These are phyloP conservation scores for Coleophoma crateriformis DNA, from an alignment of 2,329 filamentous ascomycete genomes.

Conservation along the genomic window DNA sequence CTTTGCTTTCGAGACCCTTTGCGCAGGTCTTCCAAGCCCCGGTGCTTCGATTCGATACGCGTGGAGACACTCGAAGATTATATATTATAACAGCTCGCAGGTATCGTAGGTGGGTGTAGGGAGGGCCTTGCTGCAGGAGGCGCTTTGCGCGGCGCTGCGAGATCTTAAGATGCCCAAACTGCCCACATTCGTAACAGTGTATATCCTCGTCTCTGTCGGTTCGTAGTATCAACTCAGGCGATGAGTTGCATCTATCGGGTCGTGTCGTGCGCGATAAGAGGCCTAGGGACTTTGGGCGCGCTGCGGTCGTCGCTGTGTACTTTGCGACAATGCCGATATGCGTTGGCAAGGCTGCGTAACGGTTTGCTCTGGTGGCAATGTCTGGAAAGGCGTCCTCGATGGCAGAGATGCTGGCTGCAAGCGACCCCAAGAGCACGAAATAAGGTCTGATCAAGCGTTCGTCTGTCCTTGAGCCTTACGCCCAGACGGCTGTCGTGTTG, in stretches of 20 bases:
- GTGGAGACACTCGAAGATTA: slow-evolving; percentile 1
- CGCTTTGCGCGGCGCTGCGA: slow-evolving; percentile 11
- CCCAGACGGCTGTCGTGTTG: too few species aligned
- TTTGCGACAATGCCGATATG: neutral
- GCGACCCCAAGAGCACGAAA: too few species aligned
- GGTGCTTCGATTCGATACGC: slow-evolving; percentile 2
- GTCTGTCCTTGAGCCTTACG: too few species aligned
- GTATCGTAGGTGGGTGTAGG: slow-evolving; percentile 7
- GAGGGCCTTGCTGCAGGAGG: slow-evolving; percentile 13
- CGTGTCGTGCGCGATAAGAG: neutral
- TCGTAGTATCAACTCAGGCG: neutral
- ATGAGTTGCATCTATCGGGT: neutral
- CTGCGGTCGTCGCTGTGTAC: neutral
- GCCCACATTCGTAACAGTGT: slow-evolving; percentile 13
- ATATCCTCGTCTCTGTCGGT: neutral
- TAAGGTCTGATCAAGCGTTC: too few species aligned
- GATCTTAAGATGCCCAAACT: slow-evolving; percentile 7
- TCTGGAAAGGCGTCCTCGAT: neutral
- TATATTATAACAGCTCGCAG: slow-evolving; percentile 6
- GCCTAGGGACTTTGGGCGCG: neutral
- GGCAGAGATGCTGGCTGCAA: neutral
- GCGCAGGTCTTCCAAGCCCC: slow-evolving; percentile 5
- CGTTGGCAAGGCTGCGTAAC: neutral
- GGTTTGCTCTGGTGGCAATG: neutral
- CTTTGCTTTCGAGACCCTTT: slow-evolving; percentile 3